Evolutionary conservation across 2,329 filamentous ascomycete genomes (phyloP).

Genomic region (Chaetomium sp.): DNA sequence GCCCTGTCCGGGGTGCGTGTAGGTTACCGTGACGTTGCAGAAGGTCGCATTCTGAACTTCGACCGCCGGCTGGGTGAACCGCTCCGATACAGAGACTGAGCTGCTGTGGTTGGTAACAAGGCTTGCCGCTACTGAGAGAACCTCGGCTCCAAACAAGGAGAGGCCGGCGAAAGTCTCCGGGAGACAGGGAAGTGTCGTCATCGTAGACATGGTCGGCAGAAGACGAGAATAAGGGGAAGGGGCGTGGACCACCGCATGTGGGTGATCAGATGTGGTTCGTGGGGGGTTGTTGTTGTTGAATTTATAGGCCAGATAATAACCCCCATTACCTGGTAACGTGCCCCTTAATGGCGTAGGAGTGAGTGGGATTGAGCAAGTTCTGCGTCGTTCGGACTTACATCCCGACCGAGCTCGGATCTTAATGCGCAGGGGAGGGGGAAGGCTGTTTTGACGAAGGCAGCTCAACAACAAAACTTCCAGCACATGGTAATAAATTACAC

Average conservation of each 20-base stretch:
- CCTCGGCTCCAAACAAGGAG: constrained; percentile 26
- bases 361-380: not conserved
- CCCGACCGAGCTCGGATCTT: not conserved
- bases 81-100: not conserved
- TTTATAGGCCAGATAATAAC: not conserved
- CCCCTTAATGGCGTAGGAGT: not conserved
- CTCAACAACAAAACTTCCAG: too few species aligned
- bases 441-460: too few species aligned
- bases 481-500: too few species aligned
- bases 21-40: constrained; percentile 48
- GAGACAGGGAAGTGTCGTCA: not conserved
- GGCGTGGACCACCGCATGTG: not conserved
- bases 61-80: constrained; percentile 22
- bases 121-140: constrained; percentile 23
- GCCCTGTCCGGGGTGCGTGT: constrained; percentile 46
- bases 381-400: not conserved
- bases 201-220: not conserved
- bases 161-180: not conserved
- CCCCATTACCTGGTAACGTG: not conserved
- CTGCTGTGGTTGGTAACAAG: constrained; percentile 30
- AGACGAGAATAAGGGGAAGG: not conserved
- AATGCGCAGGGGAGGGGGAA: not conserved
- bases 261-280: not conserved
- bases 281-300: not conserved
- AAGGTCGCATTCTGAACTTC: constrained; percentile 34